Evolutionary conservation across 495 filamentous ascomycete genomes (phyloP).

Genomic region (Penicillium salamii): DNA sequence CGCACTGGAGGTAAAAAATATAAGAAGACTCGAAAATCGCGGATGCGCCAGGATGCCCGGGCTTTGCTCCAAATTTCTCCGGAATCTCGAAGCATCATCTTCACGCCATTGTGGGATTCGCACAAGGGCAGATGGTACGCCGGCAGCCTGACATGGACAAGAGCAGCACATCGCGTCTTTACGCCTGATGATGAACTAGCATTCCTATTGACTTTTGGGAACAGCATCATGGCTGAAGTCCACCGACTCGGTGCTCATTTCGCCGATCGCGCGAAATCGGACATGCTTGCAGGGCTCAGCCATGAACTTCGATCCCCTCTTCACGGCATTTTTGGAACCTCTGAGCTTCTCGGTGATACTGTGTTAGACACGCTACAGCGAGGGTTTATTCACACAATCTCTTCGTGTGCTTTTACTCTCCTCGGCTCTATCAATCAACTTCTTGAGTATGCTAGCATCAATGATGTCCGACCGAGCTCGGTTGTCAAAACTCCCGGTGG

Average conservation of each 20-base stretch:
- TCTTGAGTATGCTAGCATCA: conserved; percentile 46
- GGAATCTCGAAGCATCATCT: conserved; percentile 17
- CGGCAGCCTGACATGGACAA: conserved; percentile 51
- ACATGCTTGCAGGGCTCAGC: conserved; percentile 63
- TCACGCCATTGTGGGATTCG: conserved; percentile 20
- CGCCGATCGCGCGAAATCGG: conserved; percentile 52
- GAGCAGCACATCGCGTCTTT: conserved; percentile 33
- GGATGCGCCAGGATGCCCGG: conserved; percentile 13
- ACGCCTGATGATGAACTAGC: conserved; percentile 40
- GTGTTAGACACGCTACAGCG: conserved; percentile 46
- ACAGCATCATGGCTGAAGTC: conserved; percentile 58
- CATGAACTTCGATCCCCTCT: conserved; percentile 66
- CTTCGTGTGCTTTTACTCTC: conserved; percentile 59
- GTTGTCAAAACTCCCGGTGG: neutral
- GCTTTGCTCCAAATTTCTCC: conserved; percentile 13
- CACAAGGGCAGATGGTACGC: conserved; percentile 21
- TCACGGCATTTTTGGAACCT: conserved; percentile 57
- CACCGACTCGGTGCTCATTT: conserved; percentile 42
- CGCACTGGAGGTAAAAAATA: conserved; percentile 10
- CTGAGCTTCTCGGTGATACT: conserved; percentile 58
- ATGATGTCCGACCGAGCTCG: conserved; percentile 13
- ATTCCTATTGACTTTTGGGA: conserved; percentile 51
- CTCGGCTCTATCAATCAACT: conserved; percentile 66
- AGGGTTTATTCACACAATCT: conserved; percentile 57
- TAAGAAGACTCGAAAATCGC: conserved; percentile 9